These are phyloP conservation scores for Candida palmyrensis DNA, from an alignment of 805 yeast species.

Conservation along the genomic window DNA sequence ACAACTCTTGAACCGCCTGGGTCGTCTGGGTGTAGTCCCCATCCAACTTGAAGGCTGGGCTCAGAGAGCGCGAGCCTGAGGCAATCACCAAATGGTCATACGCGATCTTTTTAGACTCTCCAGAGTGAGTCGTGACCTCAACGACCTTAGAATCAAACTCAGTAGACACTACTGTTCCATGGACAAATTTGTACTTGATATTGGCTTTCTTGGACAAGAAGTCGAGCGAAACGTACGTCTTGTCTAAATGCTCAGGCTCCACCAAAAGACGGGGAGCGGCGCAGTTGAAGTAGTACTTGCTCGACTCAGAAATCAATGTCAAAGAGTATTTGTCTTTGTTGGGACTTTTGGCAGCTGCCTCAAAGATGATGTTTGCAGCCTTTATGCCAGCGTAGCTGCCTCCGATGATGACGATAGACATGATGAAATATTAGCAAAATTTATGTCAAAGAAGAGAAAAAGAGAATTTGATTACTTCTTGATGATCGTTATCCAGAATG, in stretches of 20 bases:
- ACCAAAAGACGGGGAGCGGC: slow-evolving; percentile 27
- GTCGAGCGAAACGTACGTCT: slow-evolving; percentile 10
- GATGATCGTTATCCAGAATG: no score
- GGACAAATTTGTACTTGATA: slow-evolving; percentile 12
- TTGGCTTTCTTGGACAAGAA: slow-evolving; percentile 12
- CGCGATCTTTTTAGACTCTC: slow-evolving; percentile 2
- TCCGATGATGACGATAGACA: slow-evolving; percentile 28
- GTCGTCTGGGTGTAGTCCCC: slow-evolving; percentile 11
- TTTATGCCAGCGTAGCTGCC: slow-evolving; percentile 28
- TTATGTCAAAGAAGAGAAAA: no score
- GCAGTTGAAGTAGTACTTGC: slow-evolving; percentile 18
- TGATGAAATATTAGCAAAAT: no score
- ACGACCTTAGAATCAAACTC: slow-evolving; percentile 19
- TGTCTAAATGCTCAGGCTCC: slow-evolving; percentile 21
- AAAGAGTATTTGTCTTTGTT: slow-evolving; percentile 6
- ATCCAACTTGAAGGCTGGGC: slow-evolving; percentile 21
- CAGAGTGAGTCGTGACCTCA: background rate
- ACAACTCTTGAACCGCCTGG: slow-evolving; percentile 12
- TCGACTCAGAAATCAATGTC: slow-evolving; percentile 23
- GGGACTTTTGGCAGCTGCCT: background rate
- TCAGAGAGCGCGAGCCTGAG: slow-evolving; percentile 20
- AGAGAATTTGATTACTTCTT: no score
- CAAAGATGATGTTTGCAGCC: slow-evolving; percentile 19
- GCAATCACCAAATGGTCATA: slow-evolving; percentile 33
- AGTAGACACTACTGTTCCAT: slow-evolving; percentile 20